A percentile compares a stretch with the other conserved stretches of the same genome.
These are phyloP conservation scores for Brassica juncea DNA, from an alignment of 345 rosid genomes.

Conservation along the genomic window DNA sequence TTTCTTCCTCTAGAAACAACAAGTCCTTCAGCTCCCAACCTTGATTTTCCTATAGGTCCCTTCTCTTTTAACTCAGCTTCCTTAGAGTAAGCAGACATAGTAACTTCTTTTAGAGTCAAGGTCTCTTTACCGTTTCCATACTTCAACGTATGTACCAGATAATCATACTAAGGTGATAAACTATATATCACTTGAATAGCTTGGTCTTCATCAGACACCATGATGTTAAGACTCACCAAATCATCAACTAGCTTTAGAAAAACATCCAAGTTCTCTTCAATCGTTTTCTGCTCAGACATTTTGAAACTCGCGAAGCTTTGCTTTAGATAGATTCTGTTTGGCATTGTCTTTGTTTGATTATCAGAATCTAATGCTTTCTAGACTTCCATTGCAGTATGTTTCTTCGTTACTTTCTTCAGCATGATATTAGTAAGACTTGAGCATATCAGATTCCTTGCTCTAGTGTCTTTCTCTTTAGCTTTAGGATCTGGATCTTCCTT, in stretches of 20 bases:
- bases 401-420: background rate
- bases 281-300: background rate
- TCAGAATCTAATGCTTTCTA: background rate
- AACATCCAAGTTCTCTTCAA: background rate
- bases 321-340: background rate
- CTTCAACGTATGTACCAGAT: background rate
- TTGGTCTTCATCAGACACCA: background rate
- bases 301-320: background rate
- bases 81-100: background rate
- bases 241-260: background rate
- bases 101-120: background rate
- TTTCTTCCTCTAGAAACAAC: background rate
- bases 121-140: background rate
- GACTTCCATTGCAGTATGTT: background rate
- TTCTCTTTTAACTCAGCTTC: background rate
- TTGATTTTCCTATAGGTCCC: background rate
- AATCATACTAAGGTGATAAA: background rate
- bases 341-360: background rate
- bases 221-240: background rate
- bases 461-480: background rate
- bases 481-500: background rate
- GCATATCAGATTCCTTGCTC: background rate
- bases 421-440: background rate
- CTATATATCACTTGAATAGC: background rate
- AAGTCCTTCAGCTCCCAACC: background rate